Evolutionary conservation across 2,329 filamentous ascomycete genomes (phyloP).

Genomic region (Claviceps quebecensis): DNA sequence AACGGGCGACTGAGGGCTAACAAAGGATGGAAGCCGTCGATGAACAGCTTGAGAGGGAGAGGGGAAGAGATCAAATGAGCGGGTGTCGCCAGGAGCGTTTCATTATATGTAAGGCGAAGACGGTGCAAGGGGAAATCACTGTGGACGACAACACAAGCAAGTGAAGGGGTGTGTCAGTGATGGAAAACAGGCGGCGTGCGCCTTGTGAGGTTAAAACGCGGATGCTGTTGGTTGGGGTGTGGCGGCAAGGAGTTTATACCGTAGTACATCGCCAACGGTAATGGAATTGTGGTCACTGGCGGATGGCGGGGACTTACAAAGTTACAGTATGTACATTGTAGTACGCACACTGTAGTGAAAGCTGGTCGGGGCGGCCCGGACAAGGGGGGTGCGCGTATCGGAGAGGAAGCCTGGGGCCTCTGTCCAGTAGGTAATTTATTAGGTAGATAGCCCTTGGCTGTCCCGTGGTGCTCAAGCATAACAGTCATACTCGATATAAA

Average conservation of each 20-base stretch:
- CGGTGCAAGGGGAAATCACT: constrained; percentile 6
- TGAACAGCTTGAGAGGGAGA: not conserved
- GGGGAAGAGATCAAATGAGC: not conserved
- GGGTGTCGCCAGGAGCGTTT: constrained; percentile 5
- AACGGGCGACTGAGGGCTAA: not conserved
- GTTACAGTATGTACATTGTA: no score
- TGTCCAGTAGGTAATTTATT: no score
- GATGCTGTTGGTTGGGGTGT: constrained; percentile 3
- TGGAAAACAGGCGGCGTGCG: constrained; percentile 1
- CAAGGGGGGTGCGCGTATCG: no score
- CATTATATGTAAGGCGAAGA: constrained; percentile 5
- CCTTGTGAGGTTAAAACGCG: constrained; percentile 3
- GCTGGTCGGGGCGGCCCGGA: no score
- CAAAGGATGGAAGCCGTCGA: constrained; percentile 1
- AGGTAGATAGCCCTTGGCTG: no score
- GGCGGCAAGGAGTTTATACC: not conserved
- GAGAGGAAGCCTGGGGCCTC: no score
- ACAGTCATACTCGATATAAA: no score
- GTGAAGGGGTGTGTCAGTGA: constrained; percentile 3
- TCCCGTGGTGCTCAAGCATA: no score
- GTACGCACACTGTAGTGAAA: no score
- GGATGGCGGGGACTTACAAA: no score
- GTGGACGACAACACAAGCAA: not conserved
- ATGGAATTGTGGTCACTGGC: not conserved
- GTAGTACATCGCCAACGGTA: constrained; percentile 1